phyloP scores from a whole-genome alignment of 768 basidiomycete genomes.

The Macrolepiota dolichaula region DNA sequence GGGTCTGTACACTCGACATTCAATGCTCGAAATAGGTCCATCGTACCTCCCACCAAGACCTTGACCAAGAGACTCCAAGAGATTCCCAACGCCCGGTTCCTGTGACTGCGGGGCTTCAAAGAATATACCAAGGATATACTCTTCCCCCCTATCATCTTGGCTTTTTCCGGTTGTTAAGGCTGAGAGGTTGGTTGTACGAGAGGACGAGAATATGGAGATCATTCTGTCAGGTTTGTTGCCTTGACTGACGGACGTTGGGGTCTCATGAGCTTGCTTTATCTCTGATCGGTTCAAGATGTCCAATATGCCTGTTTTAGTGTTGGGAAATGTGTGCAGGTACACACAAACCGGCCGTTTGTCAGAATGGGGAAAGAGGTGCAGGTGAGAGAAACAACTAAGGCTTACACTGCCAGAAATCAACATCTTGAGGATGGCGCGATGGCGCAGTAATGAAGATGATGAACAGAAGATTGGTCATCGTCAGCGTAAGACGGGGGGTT shows the following conservation, averaged over 20 bases:
- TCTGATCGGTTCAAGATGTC: neutral
- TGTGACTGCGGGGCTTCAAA: neutral
- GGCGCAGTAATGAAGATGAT: neutral
- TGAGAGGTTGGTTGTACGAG: neutral
- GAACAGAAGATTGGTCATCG: neutral
- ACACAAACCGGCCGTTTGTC: neutral
- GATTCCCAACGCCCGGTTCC: neutral
- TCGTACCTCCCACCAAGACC: neutral
- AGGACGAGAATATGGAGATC: neutral
- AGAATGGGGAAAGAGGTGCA: neutral
- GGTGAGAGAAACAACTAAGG: neutral
- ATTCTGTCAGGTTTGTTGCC: neutral
- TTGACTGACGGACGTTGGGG: neutral
- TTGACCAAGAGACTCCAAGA: neutral
- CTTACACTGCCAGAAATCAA: neutral
- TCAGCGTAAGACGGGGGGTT: neutral
- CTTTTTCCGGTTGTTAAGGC: neutral
- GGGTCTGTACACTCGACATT: constrained; percentile 4
- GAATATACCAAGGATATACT: neutral
- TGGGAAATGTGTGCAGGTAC: neutral
- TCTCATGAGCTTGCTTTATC: neutral
- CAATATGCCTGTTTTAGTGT: neutral
- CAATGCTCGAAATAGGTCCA: neutral
- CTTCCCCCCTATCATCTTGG: neutral
- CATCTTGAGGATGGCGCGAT: neutral